phyloP scores from a whole-genome alignment of 2,329 filamentous ascomycete genomes.

The Colletotrichum filicis region DNA sequence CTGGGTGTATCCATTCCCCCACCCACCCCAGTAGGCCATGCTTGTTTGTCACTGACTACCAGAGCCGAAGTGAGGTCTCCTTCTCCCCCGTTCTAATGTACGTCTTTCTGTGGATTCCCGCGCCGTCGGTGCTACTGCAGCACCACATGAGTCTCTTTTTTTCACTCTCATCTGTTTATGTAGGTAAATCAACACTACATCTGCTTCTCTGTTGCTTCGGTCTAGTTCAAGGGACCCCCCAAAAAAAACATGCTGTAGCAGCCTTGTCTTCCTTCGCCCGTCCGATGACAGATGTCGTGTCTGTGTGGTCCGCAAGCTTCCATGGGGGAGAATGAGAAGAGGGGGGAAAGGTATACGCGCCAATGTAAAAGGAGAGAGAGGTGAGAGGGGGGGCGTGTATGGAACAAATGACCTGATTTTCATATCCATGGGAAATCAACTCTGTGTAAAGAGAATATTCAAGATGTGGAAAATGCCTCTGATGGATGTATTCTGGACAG shows the following conservation, averaged over 20 bases:
- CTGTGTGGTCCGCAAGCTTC: slow-evolving; percentile 4
- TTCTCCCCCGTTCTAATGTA: neutral
- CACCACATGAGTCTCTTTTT: neutral
- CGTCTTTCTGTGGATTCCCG: slow-evolving; percentile 5
- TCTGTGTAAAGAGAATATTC: neutral
- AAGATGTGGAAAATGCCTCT: neutral
- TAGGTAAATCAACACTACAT: neutral
- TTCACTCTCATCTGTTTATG: neutral
- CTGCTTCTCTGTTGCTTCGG: neutral
- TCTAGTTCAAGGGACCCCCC: neutral
- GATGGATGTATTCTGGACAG: neutral
- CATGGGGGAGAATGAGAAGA: neutral
- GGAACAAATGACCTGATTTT: slow-evolving; percentile 9
- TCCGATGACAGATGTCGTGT: slow-evolving; percentile 15
- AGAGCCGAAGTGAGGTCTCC: neutral
- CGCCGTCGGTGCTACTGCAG: neutral
- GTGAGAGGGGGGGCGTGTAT: slow-evolving; percentile 1
- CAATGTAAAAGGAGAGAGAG: neutral
- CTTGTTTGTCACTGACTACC: slow-evolving; percentile 1
- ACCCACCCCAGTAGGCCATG: neutral
- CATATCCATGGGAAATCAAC: neutral
- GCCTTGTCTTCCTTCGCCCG: neutral
- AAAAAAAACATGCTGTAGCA: neutral
- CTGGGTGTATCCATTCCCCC: neutral
- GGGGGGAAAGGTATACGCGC: neutral